Conservation (phyloP, 768 basidiomycete species). For the Trametes maxima region DNA sequence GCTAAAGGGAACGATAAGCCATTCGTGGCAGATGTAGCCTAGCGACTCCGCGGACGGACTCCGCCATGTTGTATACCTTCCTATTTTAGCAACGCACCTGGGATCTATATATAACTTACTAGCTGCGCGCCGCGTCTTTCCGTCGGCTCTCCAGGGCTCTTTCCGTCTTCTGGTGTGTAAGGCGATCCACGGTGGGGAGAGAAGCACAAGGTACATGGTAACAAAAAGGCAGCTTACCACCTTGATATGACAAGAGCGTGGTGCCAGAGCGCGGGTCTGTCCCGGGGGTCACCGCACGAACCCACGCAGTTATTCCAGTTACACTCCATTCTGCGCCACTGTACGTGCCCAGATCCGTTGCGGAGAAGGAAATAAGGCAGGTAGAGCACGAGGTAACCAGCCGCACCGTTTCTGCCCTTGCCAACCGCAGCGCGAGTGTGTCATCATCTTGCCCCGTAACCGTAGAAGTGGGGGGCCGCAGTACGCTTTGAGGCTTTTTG, state of each 20-base stretch:
- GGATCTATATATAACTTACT: constrained; percentile 1
- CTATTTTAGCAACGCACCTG: not conserved
- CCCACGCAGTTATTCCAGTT: not conserved
- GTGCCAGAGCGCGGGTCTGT: not conserved
- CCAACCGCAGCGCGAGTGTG: not conserved
- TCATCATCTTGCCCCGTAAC: not conserved
- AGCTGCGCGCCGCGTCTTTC: not conserved
- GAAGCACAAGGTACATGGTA: not conserved
- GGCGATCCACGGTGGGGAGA: not conserved
- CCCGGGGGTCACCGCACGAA: not conserved
- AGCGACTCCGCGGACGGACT: constrained; percentile 2
- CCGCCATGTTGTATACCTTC: not conserved
- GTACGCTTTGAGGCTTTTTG: no score
- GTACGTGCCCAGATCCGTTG: not conserved
- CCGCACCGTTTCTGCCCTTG: not conserved
- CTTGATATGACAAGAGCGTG: not conserved
- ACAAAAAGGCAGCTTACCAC: constrained; percentile 3
- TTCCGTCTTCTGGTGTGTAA: not conserved
- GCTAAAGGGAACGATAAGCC: constrained; percentile 9
- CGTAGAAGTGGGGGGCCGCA: no score
- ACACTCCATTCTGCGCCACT: not conserved
- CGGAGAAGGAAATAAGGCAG: not conserved
- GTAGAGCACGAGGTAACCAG: not conserved
- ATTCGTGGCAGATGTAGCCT: constrained; percentile 7
- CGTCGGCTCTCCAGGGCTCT: no score